Evolutionary conservation across 352 stramenopile species (phyloP).

Genomic region (Plasmopara viticola): DNA sequence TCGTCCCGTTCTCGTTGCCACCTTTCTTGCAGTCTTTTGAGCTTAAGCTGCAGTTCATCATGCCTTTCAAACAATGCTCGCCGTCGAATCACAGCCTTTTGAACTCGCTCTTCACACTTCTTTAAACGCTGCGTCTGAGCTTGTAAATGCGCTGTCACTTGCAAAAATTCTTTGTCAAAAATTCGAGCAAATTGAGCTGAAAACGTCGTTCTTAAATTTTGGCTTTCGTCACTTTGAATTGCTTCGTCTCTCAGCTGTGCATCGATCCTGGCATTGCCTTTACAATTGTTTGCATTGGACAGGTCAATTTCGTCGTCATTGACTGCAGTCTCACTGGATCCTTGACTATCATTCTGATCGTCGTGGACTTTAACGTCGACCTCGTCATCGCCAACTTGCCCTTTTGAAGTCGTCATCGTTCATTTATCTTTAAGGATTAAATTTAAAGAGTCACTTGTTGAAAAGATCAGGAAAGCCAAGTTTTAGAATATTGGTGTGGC

Average conservation of each 20-base stretch:
- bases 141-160: constrained; percentile 11
- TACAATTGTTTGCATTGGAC: background rate
- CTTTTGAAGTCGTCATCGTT: constrained; percentile 3
- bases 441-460: too few relatives aligned
- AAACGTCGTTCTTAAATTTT: background rate
- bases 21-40: constrained; percentile 17
- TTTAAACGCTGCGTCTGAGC: constrained; percentile 8
- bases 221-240: too few relatives aligned
- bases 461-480: too few relatives aligned
- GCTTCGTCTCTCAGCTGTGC: too few relatives aligned
- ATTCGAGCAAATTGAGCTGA: constrained; percentile 17
- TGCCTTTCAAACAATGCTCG: constrained; percentile 4
- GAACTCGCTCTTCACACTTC: constrained; percentile 9
- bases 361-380: background rate
- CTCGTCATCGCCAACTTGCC: constrained; percentile 1
- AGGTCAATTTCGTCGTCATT: constrained; percentile 17
- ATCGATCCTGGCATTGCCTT: background rate
- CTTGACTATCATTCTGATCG: constrained; percentile 2
- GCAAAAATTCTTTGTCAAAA: constrained; percentile 16
- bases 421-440: too few relatives aligned
- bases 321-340: constrained; percentile 2
- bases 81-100: constrained; percentile 5
- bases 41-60: constrained; percentile 8
- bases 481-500: too few relatives aligned
- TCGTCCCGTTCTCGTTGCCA: constrained; percentile 38